A percentile compares a stretch with the other conserved stretches of the same genome.
phyloP scores from a whole-genome alignment of 768 basidiomycete genomes.

The Agrocybe praecox region DNA sequence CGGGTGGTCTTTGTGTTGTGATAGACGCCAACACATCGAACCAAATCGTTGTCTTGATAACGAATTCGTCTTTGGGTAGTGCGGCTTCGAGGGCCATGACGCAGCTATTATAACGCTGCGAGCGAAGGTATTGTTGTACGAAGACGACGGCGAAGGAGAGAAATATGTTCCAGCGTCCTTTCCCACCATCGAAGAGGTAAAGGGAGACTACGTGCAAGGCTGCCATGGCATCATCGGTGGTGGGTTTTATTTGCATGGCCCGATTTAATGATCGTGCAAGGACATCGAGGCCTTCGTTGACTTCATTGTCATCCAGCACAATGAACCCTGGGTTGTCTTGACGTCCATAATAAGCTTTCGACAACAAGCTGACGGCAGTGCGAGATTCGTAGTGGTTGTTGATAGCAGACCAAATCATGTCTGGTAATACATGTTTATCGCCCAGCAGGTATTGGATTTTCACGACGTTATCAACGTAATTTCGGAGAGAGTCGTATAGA shows the following conservation, averaged over 20 bases:
- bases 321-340: conserved; percentile 19
- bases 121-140: conserved; percentile 49
- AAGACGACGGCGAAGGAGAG: conserved; percentile 62
- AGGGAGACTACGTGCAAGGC: conserved; percentile 76
- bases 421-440: conserved; percentile 44
- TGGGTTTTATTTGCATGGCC: conserved; percentile 17
- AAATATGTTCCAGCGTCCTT: conserved; percentile 69
- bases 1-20: conserved; percentile 62
- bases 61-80: conserved; percentile 60
- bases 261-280: conserved; percentile 19
- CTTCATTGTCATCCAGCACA: conserved; percentile 27
- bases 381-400: conserved; percentile 47
- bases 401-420: conserved; percentile 54
- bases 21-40: conserved; percentile 83
- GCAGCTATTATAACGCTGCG: conserved; percentile 37
- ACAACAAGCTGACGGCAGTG: conserved; percentile 63
- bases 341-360: conserved; percentile 52
- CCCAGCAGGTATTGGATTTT: conserved; percentile 72
- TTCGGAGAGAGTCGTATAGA: conserved; percentile 30
- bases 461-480: conserved; percentile 67
- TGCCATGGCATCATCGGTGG: conserved; percentile 76
- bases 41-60: conserved; percentile 86
- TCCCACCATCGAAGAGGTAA: conserved; percentile 78
- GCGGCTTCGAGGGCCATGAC: conserved; percentile 46
- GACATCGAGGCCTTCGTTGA: conserved; percentile 23